Evolutionary conservation across 2,329 filamentous ascomycete genomes (phyloP).

Genomic region (Claviceps maximensis): DNA sequence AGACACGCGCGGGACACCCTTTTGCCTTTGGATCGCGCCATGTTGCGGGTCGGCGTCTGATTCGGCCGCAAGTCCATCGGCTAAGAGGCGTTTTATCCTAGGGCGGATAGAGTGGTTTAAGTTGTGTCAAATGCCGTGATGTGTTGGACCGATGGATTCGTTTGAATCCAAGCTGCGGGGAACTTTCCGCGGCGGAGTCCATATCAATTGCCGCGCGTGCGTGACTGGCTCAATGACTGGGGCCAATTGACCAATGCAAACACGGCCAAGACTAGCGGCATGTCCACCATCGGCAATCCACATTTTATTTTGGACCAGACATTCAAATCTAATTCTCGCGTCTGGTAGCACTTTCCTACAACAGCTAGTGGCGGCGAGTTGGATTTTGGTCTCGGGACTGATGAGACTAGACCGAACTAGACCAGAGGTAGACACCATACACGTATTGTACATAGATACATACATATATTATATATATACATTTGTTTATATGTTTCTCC

Average conservation of each 20-base stretch:
- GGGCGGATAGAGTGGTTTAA: constrained; percentile 5
- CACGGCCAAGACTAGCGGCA: not conserved
- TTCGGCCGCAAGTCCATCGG: constrained; percentile 8
- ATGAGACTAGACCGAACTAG: no score
- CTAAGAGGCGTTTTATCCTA: constrained; percentile 1
- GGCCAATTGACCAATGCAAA: not conserved
- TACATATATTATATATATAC: no score
- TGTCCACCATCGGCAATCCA: not conserved
- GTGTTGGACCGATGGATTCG: not conserved
- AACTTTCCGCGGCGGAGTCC: constrained; percentile 1
- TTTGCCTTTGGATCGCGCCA: constrained; percentile 12
- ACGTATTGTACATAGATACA: no score
- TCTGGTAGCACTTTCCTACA: not conserved
- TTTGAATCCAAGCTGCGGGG: constrained; percentile 1
- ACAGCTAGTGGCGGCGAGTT: not conserved
- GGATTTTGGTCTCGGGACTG: not conserved
- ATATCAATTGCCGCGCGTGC: constrained; percentile 6
- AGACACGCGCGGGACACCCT: constrained; percentile 20
- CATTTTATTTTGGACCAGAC: not conserved
- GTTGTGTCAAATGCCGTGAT: constrained; percentile 7
- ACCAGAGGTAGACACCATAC: no score
- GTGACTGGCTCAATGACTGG: not conserved
- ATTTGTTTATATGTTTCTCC: not conserved
- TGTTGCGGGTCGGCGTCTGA: constrained; percentile 9
- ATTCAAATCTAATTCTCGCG: not conserved